Conservation (phyloP, 805 yeast species). For the Wickerhamomyces bovis region DNA sequence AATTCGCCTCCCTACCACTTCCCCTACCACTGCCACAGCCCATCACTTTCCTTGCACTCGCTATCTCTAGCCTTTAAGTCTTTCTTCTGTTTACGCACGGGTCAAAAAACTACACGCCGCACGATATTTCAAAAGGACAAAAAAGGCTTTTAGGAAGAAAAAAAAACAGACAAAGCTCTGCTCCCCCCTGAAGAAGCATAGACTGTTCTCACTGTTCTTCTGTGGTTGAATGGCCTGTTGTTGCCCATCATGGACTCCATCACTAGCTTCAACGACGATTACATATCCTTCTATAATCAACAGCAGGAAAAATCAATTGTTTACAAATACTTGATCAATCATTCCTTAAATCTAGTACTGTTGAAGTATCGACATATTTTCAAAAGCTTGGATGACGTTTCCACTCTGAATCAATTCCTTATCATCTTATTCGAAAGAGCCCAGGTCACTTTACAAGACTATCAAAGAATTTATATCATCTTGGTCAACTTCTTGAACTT, state of each 20-base stretch:
- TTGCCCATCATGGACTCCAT: neutral
- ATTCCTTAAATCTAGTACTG: conserved; percentile 2
- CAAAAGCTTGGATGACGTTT: neutral
- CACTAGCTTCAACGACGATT: neutral
- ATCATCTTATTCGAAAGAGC: neutral
- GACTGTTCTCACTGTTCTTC: neutral
- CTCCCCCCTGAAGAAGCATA: too few species aligned
- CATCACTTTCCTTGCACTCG: too few species aligned
- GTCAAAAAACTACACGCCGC: too few species aligned
- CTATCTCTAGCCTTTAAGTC: too few species aligned
- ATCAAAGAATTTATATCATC: conserved; percentile 3
- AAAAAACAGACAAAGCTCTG: too few species aligned
- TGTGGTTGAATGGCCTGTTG: neutral
- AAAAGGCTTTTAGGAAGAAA: too few species aligned
- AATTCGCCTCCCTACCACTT: too few species aligned
- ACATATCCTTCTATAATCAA: neutral
- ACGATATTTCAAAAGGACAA: too few species aligned
- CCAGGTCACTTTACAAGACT: neutral
- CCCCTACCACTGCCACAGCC: too few species aligned
- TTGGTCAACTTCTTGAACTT: conserved; percentile 2
- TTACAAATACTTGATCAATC: conserved; percentile 3
- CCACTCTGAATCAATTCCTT: neutral
- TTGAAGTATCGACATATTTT: conserved; percentile 3
- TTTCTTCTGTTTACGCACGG: too few species aligned
- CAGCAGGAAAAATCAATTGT: conserved; percentile 1